Base-by-base conservation (phyloP, 2,329 filamentous ascomycete genomes). In the Xylariaceae sp. region DNA sequence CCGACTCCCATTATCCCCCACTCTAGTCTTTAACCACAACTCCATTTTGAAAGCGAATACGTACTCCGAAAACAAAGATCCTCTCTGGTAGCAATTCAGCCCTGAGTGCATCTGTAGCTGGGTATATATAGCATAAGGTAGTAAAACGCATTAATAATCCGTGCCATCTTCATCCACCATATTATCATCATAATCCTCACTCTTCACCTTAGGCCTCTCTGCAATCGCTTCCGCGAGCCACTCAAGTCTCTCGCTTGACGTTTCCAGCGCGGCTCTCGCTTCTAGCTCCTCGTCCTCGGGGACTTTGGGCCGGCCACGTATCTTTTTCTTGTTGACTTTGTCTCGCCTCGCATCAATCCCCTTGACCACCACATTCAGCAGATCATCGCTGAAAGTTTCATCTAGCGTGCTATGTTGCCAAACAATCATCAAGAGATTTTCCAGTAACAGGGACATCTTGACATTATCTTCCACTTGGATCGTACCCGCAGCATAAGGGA, bases 391-490 rank as follows among this genome's bases (percentile, higher is more conserved):
- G 59, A 76, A 74, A 1, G 57, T 54, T 9, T 74, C 59, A 26
- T 64, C 61, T 2, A 4, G 26, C 12, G 40, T 51, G 9, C 70
- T 69, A 30, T 67, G 64, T 2, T 55, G 53, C 70, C 74, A 78
- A 2, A 80, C 69, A 5, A 84, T 71, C 45, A 84, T 76, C 32
- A 89, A 64, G 48, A 89, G 70, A 1, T 76, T 76, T 70, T 92
- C 89, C 0, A 90, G 72, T 32, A 88, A 69, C 7, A 91, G 70
- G 1, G 85, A 85, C 39, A 91, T 76, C 67, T 87, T 88, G 31
- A 85, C 84, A 62, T 94, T 91, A 59, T 90, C 87, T 26, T 81
- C 78, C 0, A 79, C 69, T 5, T 75, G 77, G 11, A 79, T 73
- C 0, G 78, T 82, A 55, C 81, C 84, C 1, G 88, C 86, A 0